These are phyloP conservation scores for Pestalotiopsis sp. DNA, from an alignment of 2,329 filamentous ascomycete genomes.

Conservation along the genomic window DNA sequence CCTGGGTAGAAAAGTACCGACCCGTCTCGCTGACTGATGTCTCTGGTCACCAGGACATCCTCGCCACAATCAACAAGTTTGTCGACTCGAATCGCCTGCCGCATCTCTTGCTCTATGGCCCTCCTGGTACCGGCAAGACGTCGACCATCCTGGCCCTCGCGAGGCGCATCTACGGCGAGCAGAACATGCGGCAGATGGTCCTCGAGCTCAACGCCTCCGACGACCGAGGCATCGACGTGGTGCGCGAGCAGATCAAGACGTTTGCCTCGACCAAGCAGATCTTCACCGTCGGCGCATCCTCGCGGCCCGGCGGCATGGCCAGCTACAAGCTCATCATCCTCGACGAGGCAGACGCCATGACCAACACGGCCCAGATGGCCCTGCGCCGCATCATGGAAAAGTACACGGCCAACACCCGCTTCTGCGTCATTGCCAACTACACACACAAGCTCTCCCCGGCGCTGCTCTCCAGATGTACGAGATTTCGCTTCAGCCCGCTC, in stretches of 20 bases:
- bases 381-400: slow-evolving; percentile 97
- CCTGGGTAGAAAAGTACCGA: slow-evolving; percentile 98
- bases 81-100: slow-evolving; percentile 92
- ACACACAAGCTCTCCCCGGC: slow-evolving; percentile 96
- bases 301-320: slow-evolving; percentile 56
- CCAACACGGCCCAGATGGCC: slow-evolving; percentile 97
- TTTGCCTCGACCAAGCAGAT: slow-evolving; percentile 99
- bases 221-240: slow-evolving; percentile 96
- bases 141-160: slow-evolving; percentile 94
- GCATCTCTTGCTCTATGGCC: slow-evolving; percentile 94
- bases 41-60: slow-evolving; percentile 94
- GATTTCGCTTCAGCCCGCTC: slow-evolving; percentile 92
- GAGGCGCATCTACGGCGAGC: slow-evolving; percentile 85
- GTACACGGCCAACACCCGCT: slow-evolving; percentile 96
- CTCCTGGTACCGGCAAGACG: slow-evolving; percentile 95
- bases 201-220: slow-evolving; percentile 97
- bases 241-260: slow-evolving; percentile 98
- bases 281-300: slow-evolving; percentile 67
- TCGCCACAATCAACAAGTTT: slow-evolving; percentile 97
- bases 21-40: slow-evolving; percentile 89
- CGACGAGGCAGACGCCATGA: slow-evolving; percentile 99
- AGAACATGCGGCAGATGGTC: slow-evolving; percentile 98
- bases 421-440: slow-evolving; percentile 99
- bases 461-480: slow-evolving; percentile 87
- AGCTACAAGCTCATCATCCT: slow-evolving; percentile 95